Conservation (phyloP, 352 stramenopile genomes). For the Phytophthora pinifolia region DNA sequence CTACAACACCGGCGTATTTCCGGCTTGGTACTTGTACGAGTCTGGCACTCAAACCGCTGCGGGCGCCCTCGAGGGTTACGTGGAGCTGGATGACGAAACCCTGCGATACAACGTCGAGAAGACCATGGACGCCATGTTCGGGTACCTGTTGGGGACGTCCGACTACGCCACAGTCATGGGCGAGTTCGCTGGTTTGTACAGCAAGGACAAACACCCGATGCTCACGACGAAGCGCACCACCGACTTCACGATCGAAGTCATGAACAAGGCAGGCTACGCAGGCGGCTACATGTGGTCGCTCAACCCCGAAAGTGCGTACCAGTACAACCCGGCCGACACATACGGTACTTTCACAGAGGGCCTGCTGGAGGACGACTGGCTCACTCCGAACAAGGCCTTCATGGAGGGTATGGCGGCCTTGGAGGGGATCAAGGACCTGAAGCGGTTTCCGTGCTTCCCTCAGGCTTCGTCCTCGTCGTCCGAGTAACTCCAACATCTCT, state of each 20-base stretch:
- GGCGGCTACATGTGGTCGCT: slow-evolving; percentile 79
- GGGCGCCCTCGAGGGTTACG: slow-evolving; percentile 28
- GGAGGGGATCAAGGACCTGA: slow-evolving; percentile 53
- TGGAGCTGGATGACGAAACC: slow-evolving; percentile 47
- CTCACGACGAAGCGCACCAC: slow-evolving; percentile 62
- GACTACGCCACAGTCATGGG: slow-evolving; percentile 54
- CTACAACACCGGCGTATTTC: slow-evolving; percentile 67
- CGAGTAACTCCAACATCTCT: too few species aligned
- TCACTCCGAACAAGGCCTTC: slow-evolving; percentile 63
- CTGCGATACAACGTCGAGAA: slow-evolving; percentile 52
- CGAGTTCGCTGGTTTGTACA: slow-evolving; percentile 65
- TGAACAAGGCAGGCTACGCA: slow-evolving; percentile 49
- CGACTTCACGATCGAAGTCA: slow-evolving; percentile 60
- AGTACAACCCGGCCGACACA: slow-evolving; percentile 59
- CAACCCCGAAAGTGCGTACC: slow-evolving; percentile 65
- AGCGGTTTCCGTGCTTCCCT: slow-evolving; percentile 62
- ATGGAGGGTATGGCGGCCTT: slow-evolving; percentile 53
- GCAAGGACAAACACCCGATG: slow-evolving; percentile 44
- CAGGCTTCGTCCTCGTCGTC: slow-evolving; percentile 21
- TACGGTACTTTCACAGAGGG: slow-evolving; percentile 64
- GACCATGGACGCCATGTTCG: slow-evolving; percentile 68
- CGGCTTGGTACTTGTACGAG: slow-evolving; percentile 67
- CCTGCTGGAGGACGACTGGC: slow-evolving; percentile 67
- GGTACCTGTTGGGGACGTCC: slow-evolving; percentile 44
- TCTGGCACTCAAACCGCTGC: slow-evolving; percentile 15